A percentile compares a stretch with the other conserved stretches of the same genome.
Evolutionary conservation across 2,329 filamentous ascomycete species (phyloP).

Genomic region (Grosmannia huntii): DNA sequence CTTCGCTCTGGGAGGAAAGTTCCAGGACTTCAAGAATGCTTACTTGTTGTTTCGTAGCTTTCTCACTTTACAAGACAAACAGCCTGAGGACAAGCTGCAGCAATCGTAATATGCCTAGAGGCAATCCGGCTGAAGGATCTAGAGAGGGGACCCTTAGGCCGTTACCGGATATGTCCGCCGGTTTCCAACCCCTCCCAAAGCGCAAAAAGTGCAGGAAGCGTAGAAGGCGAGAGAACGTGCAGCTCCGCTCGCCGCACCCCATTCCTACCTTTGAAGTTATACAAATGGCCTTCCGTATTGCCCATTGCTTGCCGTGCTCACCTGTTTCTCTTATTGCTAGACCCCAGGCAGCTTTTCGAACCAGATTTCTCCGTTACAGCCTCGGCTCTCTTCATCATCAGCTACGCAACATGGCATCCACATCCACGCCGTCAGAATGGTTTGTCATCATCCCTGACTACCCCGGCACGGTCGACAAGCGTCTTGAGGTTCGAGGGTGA

Average conservation of each 20-base stretch:
- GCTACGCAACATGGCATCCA: slow-evolving; percentile 18
- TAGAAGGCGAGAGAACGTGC: not conserved
- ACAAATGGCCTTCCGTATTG: slow-evolving; percentile 2
- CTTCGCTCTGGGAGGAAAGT: too few species aligned
- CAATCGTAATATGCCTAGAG: too few species aligned
- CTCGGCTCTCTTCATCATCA: not conserved
- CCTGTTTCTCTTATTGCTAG: not conserved
- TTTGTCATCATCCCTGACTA: slow-evolving; percentile 58
- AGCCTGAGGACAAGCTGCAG: not conserved
- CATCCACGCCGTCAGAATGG: slow-evolving; percentile 40
- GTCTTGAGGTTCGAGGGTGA: slow-evolving; percentile 47
- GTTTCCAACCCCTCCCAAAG: not conserved
- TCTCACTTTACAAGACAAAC: too few species aligned
- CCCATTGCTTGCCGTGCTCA: not conserved
- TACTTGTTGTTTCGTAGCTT: too few species aligned
- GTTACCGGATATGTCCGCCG: not conserved
- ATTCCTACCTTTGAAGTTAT: not conserved
- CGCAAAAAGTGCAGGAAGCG: not conserved
- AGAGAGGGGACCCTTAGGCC: not conserved
- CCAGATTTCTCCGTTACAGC: not conserved
- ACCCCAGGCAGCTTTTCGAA: not conserved
- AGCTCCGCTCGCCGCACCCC: not conserved
- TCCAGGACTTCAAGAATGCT: too few species aligned
- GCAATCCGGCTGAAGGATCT: not conserved
- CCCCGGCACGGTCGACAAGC: slow-evolving; percentile 44